A percentile compares a stretch with the other conserved stretches of the same genome.
phyloP scores from a whole-genome alignment of 176 grass and related monocot genomes.

The Pontederia paniculata region DNA sequence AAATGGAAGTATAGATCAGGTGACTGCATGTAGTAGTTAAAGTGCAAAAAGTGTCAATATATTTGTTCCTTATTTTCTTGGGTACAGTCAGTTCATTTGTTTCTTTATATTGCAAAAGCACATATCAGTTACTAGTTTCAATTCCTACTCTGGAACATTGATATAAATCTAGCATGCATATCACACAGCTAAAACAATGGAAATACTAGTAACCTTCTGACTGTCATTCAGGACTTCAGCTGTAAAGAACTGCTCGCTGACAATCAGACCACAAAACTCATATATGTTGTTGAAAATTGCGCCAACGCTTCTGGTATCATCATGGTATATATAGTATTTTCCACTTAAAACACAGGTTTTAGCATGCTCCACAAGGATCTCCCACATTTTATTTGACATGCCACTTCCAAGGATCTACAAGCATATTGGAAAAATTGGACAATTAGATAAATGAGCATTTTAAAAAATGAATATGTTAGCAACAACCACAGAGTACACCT shows the following conservation, averaged over 20 bases:
- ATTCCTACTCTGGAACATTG: not conserved
- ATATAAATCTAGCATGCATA: not conserved
- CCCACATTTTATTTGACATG: conserved; percentile 10
- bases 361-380: conserved; percentile 14
- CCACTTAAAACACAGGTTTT: conserved; percentile 2
- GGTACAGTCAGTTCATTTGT: too few species aligned
- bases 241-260: conserved; percentile 2
- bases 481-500: not conserved
- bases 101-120: too few species aligned
- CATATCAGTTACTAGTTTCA: too few species aligned
- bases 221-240: not conserved
- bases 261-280: conserved; percentile 10
- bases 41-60: too few species aligned
- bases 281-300: conserved; percentile 12
- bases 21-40: too few species aligned
- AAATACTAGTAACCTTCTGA: conserved; percentile 10
- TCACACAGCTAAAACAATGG: not conserved
- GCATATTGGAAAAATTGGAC: not conserved
- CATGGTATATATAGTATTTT: conserved; percentile 5
- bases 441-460: not conserved
- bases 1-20: too few species aligned
- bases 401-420: conserved; percentile 17
- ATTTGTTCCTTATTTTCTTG: too few species aligned
- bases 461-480: not conserved
- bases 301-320: conserved; percentile 2